Percentiles rank a stretch among this genome's conserved stretches.
phyloP scores from a whole-genome alignment of 371 early-diverging fungal species.

The Mortierella sp. region DNA sequence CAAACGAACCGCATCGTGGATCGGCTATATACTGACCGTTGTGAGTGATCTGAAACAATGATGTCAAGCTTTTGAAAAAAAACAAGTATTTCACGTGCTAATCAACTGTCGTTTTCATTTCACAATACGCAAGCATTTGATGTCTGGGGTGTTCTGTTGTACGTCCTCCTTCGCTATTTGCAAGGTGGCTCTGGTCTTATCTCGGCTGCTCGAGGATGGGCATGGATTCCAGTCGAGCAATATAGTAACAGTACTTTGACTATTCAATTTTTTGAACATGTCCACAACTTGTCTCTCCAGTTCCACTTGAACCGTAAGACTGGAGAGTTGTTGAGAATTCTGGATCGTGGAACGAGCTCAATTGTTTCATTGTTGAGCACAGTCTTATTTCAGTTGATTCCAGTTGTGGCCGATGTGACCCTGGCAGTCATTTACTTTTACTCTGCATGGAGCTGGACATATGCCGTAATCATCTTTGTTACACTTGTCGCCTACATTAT shows the following conservation, averaged over 20 bases:
- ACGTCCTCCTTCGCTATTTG: conserved; percentile 78
- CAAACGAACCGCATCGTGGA: conserved; percentile 84
- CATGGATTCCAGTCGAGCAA: conserved; percentile 93
- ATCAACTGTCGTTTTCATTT: not conserved
- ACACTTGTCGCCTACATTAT: conserved; percentile 89
- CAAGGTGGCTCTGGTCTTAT: conserved; percentile 88
- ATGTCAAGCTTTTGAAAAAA: not conserved
- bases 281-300: conserved; percentile 82
- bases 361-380: conserved; percentile 84
- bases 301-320: conserved; percentile 96
- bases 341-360: conserved; percentile 90
- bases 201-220: conserved; percentile 78
- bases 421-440: conserved; percentile 83
- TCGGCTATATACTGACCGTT: conserved; percentile 57
- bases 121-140: conserved; percentile 19
- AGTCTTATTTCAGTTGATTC: conserved; percentile 89
- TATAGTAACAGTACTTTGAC: conserved; percentile 88
- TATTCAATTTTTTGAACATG: conserved; percentile 87
- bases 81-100: not conserved
- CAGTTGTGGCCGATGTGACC: conserved; percentile 86
- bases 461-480: conserved; percentile 84
- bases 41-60: conserved; percentile 14
- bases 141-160: conserved; percentile 56
- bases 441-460: conserved; percentile 72
- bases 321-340: conserved; percentile 83